A percentile compares a stretch with the other conserved stretches of the same genome.
phyloP scores from a whole-genome alignment of 768 basidiomycete species.

The Sutorius australiensis region DNA sequence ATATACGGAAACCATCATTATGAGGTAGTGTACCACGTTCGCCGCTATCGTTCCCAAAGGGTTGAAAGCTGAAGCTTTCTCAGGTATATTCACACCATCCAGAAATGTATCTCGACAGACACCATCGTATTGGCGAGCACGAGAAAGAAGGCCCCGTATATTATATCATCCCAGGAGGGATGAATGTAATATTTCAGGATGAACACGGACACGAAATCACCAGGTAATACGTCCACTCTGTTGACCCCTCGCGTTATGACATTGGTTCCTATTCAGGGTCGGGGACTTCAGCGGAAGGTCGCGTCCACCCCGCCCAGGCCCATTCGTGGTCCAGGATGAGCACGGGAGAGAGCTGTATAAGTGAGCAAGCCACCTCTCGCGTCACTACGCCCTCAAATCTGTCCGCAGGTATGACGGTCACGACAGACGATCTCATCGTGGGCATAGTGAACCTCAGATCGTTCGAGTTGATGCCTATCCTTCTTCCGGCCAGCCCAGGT shows the following conservation, averaged over 20 bases:
- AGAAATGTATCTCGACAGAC: conserved; percentile 23
- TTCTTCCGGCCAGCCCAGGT: conserved; percentile 18
- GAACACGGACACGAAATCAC: conserved; percentile 60
- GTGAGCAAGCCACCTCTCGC: conserved; percentile 28
- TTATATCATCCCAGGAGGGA: conserved; percentile 64
- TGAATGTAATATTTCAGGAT: conserved; percentile 66
- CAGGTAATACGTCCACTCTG: conserved; percentile 37
- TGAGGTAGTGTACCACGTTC: conserved; percentile 19
- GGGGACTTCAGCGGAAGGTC: conserved; percentile 44
- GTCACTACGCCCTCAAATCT: conserved; percentile 1
- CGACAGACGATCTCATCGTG: conserved; percentile 21
- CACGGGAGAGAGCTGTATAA: conserved; percentile 55
- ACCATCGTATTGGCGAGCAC: conserved; percentile 16
- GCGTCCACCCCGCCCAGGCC: conserved; percentile 31
- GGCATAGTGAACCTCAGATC: conserved; percentile 26
- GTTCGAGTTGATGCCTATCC: conserved; percentile 23
- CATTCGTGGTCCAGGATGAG: conserved; percentile 58
- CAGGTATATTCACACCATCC: conserved; percentile 25
- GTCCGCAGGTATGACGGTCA: conserved; percentile 25
- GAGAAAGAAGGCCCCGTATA: conserved; percentile 35
- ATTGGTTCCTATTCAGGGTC: conserved; percentile 35
- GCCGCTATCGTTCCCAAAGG: not conserved
- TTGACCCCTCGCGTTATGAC: not conserved
- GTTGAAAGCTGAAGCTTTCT: conserved; percentile 8
- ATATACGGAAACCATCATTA: conserved; percentile 25